Percentiles rank a stretch among this genome's conserved stretches.
Conservation (phyloP, 2,329 filamentous ascomycete genomes). For the Fusarium bactridioides region DNA sequence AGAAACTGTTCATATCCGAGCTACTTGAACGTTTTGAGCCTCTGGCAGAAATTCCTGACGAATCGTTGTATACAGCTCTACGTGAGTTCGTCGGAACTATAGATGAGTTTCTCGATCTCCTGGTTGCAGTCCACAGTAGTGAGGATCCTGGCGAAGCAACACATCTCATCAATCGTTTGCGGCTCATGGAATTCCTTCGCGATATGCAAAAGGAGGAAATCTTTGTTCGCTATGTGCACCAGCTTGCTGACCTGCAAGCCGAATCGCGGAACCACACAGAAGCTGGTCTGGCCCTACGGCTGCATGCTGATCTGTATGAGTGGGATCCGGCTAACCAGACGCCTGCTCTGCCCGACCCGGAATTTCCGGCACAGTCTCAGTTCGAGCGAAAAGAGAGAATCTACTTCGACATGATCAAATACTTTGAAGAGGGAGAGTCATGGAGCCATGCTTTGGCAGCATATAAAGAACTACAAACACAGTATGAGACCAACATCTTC, state of each 20-base stretch:
- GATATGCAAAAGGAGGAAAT: slow-evolving; percentile 98
- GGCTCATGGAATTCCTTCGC: slow-evolving; percentile 94
- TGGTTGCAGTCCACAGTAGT: slow-evolving; percentile 86
- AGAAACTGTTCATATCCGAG: slow-evolving; percentile 92
- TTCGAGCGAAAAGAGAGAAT: slow-evolving; percentile 94
- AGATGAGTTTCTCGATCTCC: slow-evolving; percentile 88
- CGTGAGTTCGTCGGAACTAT: slow-evolving; percentile 83
- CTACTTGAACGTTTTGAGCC: slow-evolving; percentile 81
- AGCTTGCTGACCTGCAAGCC: slow-evolving; percentile 81
- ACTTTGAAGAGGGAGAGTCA: slow-evolving; percentile 92
- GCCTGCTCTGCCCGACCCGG: slow-evolving; percentile 73
- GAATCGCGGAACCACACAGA: slow-evolving; percentile 82
- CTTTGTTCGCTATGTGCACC: slow-evolving; percentile 94
- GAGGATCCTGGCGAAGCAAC: slow-evolving; percentile 78
- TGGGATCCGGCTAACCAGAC: slow-evolving; percentile 81
- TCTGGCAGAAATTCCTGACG: slow-evolving; percentile 70
- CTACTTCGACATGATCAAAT: slow-evolving; percentile 93
- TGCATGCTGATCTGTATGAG: slow-evolving; percentile 91
- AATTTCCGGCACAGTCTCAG: slow-evolving; percentile 82
- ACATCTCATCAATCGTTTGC: slow-evolving; percentile 85
- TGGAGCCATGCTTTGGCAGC: slow-evolving; percentile 89
- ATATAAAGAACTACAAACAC: slow-evolving; percentile 88
- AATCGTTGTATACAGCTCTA: slow-evolving; percentile 78
- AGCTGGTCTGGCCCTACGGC: slow-evolving; percentile 84
- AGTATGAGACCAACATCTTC: slow-evolving; percentile 89